Evolutionary conservation across 495 filamentous ascomycete species (phyloP).

Genomic region (Annulohypoxylon bovei): DNA sequence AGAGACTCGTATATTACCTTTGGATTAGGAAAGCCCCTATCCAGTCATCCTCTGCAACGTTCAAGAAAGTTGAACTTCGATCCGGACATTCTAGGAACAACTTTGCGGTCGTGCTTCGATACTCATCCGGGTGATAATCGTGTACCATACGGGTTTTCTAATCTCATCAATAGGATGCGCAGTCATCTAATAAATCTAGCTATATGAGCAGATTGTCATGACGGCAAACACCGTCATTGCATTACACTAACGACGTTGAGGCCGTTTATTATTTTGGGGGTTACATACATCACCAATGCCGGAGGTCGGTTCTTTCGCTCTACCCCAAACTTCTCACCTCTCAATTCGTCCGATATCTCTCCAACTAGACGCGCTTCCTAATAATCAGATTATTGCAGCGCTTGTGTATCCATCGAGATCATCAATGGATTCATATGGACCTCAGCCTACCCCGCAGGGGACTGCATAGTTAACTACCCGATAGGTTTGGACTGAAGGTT

Average conservation of each 20-base stretch:
- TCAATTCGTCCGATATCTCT: conserved; percentile 9
- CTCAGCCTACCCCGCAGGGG: conserved; percentile 34
- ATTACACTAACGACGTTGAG: conserved; percentile 4
- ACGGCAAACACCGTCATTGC: conserved; percentile 22
- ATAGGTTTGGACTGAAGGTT: conserved; percentile 31
- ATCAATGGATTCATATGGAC: conserved; percentile 16
- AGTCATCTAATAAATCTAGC: conserved; percentile 1
- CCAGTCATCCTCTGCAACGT: conserved; percentile 37
- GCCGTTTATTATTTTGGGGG: conserved; percentile 16
- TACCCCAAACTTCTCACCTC: conserved; percentile 14
- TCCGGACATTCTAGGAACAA: conserved; percentile 83
- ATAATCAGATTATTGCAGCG: conserved; percentile 21
- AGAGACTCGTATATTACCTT: conserved; percentile 89
- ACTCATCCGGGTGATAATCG: conserved; percentile 30
- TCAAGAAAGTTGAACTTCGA: conserved; percentile 75
- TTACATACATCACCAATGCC: conserved; percentile 14
- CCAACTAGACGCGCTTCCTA: conserved; percentile 9
- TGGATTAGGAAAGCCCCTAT: conserved; percentile 63
- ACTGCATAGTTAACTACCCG: conserved; percentile 20
- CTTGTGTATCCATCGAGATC: conserved; percentile 27
- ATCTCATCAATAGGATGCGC: not conserved
- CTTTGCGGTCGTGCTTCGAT: conserved; percentile 76
- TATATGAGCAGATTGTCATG: conserved; percentile 2
- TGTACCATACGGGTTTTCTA: not conserved
- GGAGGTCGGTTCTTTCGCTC: conserved; percentile 17